Conservation (phyloP, 78 protist genomes). For the Monocercomonoides exilis region DNA sequence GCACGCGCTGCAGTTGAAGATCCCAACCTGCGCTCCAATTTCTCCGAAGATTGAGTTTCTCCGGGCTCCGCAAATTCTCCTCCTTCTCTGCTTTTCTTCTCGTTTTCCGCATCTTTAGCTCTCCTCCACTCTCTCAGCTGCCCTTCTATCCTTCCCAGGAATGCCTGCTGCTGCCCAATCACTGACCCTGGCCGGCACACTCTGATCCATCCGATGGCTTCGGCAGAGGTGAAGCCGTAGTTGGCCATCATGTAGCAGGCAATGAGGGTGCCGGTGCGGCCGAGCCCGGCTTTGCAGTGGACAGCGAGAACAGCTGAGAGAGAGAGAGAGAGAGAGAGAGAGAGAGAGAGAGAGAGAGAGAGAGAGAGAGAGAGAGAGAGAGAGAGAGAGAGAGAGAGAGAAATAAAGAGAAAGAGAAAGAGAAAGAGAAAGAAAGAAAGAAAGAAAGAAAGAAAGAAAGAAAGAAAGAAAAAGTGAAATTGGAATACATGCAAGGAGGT, state of each 20-base stretch:
- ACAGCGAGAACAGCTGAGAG: conserved; percentile 12
- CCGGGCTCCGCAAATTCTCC: too few relatives aligned
- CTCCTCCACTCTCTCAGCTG: background rate
- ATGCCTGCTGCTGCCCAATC: conserved; percentile 81
- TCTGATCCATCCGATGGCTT: conserved; percentile 62
- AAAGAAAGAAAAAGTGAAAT: too few relatives aligned
- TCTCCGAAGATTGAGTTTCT: background rate
- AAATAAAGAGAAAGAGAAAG: too few relatives aligned
- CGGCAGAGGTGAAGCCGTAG: conserved; percentile 51
- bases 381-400: too few relatives aligned
- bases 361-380: too few relatives aligned
- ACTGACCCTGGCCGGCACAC: conserved; percentile 69
- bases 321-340: background rate
- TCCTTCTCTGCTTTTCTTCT: too few relatives aligned
- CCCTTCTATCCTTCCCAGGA: background rate
- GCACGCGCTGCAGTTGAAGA: background rate
- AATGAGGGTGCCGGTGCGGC: conserved; percentile 70
- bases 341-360: background rate
- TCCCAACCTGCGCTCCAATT: background rate
- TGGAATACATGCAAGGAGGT: too few relatives aligned
- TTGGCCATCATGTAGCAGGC: conserved; percentile 63
- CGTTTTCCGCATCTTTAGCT: too few relatives aligned
- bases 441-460: too few relatives aligned
- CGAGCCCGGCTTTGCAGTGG: conserved; percentile 42
- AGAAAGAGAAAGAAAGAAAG: too few relatives aligned